Evolutionary conservation across 495 filamentous ascomycete species (phyloP), one percentile per base, ranked within the genome.

Genomic region (Lentithecium fluviatile): DNA sequence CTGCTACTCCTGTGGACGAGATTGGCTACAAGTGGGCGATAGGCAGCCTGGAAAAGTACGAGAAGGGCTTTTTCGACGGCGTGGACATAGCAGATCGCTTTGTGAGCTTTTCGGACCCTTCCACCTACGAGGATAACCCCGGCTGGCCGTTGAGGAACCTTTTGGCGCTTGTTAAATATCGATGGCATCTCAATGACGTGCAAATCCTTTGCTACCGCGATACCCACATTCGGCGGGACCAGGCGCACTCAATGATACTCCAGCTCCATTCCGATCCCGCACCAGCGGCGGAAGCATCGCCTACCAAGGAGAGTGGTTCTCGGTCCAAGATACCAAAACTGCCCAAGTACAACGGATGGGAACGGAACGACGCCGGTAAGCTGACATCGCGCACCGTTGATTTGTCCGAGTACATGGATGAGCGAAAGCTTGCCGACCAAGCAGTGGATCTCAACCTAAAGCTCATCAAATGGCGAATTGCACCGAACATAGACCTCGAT

Each of bases 381-480:
- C 71, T 96, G 43, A 79, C 79, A n/a, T 83, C 86, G 23, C 84
- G 87, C 57, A 77, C 84, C 10, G 89, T 90, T 19, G 88, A 92
- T 69, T 79, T 98, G 1, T 85, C 87, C 17, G 90, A 91, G 65
- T 91, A 95, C 52, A 91, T 97, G 86, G 90, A 98, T 71, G 94
- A 94, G 5, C 77, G 79, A 48, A 82, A 82, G 62, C 79, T 97
- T 23, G 94, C 94, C 21, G 91, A 97, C 64, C 91, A 96, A 72
- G 88, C 92, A n/a, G 94, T 97, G 10, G 94, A 98, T 69, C 83
- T 98, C 48, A 98, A 98, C 68, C 79, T 97, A 59, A 97, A 97
- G 75, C 81, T 98, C 52, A 98, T 98, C 83, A 97, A 96, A 77
- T 98, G 94, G 94, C 85, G 94, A 24, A 89, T 98, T 56, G 89